phyloP scores from a whole-genome alignment of 306 rosid species.

The Quercus variabilis region DNA sequence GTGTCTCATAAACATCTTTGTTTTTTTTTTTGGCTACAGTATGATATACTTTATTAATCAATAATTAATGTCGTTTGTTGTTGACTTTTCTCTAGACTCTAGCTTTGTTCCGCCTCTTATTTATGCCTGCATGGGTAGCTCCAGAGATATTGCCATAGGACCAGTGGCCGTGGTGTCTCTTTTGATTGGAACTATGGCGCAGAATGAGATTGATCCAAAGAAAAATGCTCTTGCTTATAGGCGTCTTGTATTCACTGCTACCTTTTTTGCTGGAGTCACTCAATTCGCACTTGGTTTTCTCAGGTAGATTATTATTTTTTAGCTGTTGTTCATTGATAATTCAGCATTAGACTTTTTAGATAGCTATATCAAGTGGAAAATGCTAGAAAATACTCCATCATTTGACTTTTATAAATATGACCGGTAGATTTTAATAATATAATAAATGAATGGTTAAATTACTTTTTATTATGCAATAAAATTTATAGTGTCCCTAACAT shows the following conservation, averaged over 20 bases:
- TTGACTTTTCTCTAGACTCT: slow-evolving; percentile 37
- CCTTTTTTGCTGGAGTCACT: slow-evolving; percentile 80
- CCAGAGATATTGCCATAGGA: slow-evolving; percentile 83
- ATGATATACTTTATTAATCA: background rate
- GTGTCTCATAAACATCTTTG: background rate
- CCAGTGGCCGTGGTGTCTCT: slow-evolving; percentile 89
- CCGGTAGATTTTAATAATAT: no score
- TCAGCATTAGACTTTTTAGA: no score
- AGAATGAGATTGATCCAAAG: slow-evolving; percentile 29
- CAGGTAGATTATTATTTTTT: slow-evolving; percentile 29
- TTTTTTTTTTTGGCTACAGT: background rate
- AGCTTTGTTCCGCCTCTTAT: slow-evolving; percentile 80
- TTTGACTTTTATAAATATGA: no score
- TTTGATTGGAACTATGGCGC: slow-evolving; percentile 54
- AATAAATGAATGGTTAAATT: no score
- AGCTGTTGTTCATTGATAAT: no score
- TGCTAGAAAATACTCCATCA: no score
- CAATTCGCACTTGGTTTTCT: slow-evolving; percentile 60
- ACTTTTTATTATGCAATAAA: no score
- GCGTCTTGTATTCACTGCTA: slow-evolving; percentile 74
- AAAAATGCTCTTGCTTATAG: slow-evolving; percentile 19
- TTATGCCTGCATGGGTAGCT: slow-evolving; percentile 81
- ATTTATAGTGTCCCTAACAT: no score
- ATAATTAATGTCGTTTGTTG: background rate
- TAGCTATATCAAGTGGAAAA: no score